These are phyloP conservation scores for Coprinopsis sp. DNA, from an alignment of 768 basidiomycete species.

Conservation along the genomic window DNA sequence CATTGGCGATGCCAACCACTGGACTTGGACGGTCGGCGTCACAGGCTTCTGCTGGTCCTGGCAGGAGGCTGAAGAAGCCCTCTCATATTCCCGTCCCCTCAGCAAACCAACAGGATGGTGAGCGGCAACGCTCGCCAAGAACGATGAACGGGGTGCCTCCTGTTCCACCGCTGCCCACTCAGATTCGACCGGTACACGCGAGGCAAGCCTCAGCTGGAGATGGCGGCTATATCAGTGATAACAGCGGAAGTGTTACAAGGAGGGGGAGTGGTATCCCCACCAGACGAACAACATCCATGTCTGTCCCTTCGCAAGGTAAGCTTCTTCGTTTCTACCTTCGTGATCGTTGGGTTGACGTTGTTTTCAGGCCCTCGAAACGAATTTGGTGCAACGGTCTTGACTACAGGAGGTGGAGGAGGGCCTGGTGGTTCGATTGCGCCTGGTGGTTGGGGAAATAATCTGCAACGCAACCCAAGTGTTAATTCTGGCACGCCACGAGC, in stretches of 20 bases:
- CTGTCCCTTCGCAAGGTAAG: neutral
- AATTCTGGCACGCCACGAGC: constrained; percentile 24
- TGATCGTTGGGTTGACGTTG: neutral
- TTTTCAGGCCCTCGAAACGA: constrained; percentile 3
- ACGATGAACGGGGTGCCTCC: too few species aligned
- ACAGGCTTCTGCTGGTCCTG: neutral
- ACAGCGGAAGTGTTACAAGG: neutral
- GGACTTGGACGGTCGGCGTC: neutral
- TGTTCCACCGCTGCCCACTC: constrained; percentile 1
- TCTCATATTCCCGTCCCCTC: neutral
- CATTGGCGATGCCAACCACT: too few species aligned
- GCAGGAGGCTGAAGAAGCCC: neutral
- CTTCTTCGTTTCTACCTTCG: neutral
- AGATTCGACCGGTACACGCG: too few species aligned
- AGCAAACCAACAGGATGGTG: neutral
- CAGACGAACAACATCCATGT: constrained; percentile 2
- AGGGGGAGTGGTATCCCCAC: neutral
- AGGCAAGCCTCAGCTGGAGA: neutral
- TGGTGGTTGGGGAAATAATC: constrained; percentile 19
- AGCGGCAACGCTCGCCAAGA: too few species aligned
- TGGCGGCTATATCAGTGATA: constrained; percentile 2
- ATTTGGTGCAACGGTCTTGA: constrained; percentile 12
- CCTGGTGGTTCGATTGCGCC: constrained; percentile 19
- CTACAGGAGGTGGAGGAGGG: constrained; percentile 17
- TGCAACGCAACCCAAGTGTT: constrained; percentile 23